phyloP scores from a whole-genome alignment of 768 basidiomycete genomes.

The Crucibulum laeve region DNA sequence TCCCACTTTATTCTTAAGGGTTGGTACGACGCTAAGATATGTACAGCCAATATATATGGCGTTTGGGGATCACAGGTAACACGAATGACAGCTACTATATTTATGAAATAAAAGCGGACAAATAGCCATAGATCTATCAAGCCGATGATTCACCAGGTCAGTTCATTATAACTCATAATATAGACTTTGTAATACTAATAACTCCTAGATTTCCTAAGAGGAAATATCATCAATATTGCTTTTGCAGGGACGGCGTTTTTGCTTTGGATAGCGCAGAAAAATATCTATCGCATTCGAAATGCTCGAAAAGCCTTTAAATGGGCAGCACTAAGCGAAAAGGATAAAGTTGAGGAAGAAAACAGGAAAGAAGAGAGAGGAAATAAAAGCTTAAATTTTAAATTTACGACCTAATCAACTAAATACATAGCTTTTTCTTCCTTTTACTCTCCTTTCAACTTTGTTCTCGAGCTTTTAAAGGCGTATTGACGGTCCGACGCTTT shows the following conservation, averaged over 20 bases:
- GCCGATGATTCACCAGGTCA: conserved; percentile 31
- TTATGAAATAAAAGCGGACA: neutral
- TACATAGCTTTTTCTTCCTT: too few relatives aligned
- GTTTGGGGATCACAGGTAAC: conserved; percentile 26
- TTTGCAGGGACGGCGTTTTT: conserved; percentile 25
- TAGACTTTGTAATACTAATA: neutral
- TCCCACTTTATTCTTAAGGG: conserved; percentile 4
- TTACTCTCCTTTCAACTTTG: too few relatives aligned
- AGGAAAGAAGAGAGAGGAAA: conserved; percentile 25
- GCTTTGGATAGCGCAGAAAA: conserved; percentile 29
- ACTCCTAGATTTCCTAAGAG: conserved; percentile 24
- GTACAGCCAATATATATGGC: conserved; percentile 20
- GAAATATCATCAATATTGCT: conserved; percentile 31
- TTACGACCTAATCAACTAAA: too few relatives aligned
- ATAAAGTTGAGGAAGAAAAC: conserved; percentile 19
- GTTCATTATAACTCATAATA: neutral
- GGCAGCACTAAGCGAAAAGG: conserved; percentile 15
- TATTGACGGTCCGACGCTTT: too few relatives aligned
- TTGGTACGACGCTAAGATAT: neutral
- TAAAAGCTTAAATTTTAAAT: conserved; percentile 25
- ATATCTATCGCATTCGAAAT: conserved; percentile 21
- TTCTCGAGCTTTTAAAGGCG: too few relatives aligned
- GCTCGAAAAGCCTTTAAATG: conserved; percentile 15
- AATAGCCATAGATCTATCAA: conserved; percentile 23
- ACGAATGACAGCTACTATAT: neutral